phyloP scores from a whole-genome alignment of 495 filamentous ascomycete species.

The Aspergillus sparsus region DNA sequence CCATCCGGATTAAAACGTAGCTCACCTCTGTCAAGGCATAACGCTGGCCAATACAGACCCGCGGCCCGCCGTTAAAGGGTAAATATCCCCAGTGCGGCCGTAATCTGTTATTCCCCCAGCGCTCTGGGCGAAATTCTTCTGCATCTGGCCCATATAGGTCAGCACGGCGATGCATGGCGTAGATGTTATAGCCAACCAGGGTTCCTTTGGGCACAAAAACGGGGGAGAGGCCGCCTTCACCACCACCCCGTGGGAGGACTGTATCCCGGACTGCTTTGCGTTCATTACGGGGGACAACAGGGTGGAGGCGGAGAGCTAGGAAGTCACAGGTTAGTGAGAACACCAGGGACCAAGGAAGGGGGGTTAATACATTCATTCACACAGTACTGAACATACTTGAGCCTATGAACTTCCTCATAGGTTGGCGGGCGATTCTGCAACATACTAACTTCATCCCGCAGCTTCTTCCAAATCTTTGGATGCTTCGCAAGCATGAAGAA shows the following conservation, averaged over 20 bases:
- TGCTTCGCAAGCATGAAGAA: slow-evolving; percentile 57
- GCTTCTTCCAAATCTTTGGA: slow-evolving; percentile 42
- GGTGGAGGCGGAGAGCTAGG: slow-evolving; percentile 62
- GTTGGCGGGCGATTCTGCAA: slow-evolving; percentile 8
- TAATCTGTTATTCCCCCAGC: slow-evolving; percentile 54
- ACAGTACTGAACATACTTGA: slow-evolving; percentile 74
- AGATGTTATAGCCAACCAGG: slow-evolving; percentile 55
- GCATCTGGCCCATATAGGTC: slow-evolving; percentile 44
- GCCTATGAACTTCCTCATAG: slow-evolving; percentile 71
- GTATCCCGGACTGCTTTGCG: slow-evolving; percentile 68
- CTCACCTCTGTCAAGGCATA: slow-evolving; percentile 69
- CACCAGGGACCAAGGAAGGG: neutral
- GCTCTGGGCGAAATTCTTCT: slow-evolving; percentile 61
- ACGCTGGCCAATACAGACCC: slow-evolving; percentile 77
- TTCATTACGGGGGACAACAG: slow-evolving; percentile 70
- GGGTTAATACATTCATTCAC: slow-evolving; percentile 17
- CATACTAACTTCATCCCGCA: slow-evolving; percentile 52
- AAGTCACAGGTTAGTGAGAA: neutral
- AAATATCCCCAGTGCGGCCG: slow-evolving; percentile 61
- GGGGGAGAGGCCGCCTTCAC: slow-evolving; percentile 62
- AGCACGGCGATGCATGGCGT: slow-evolving; percentile 69
- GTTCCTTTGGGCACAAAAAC: slow-evolving; percentile 63
- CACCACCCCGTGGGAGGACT: slow-evolving; percentile 68
- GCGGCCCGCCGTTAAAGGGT: slow-evolving; percentile 72
- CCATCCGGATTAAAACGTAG: slow-evolving; percentile 63